Percentiles rank a stretch among this genome's conserved stretches.
Evolutionary conservation across 2,329 filamentous ascomycete genomes (phyloP).

Genomic region (Xenoacremonium recifei): DNA sequence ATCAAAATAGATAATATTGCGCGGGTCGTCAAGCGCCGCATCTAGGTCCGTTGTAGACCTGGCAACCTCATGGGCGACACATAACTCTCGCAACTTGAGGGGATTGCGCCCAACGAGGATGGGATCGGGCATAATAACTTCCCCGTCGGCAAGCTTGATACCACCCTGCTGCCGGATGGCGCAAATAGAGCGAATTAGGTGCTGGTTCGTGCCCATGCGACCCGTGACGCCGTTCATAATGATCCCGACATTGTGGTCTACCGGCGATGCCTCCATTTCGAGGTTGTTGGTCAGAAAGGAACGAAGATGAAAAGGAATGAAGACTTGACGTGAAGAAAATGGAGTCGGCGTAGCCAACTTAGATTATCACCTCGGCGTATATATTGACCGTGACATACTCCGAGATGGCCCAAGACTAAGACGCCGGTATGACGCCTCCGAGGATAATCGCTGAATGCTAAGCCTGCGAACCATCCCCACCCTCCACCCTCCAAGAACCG

Average conservation of each 20-base stretch:
- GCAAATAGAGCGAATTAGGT: constrained; percentile 1
- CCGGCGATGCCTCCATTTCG: not conserved
- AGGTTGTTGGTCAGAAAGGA: not conserved
- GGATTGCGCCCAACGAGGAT: not conserved
- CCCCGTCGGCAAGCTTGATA: not conserved
- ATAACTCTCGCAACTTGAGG: not conserved
- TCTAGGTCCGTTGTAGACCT: not conserved
- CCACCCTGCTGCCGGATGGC: constrained; percentile 1
- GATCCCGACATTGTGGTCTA: constrained; percentile 1
- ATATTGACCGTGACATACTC: too few relatives aligned
- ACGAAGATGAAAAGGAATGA: constrained; percentile 1
- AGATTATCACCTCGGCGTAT: too few relatives aligned
- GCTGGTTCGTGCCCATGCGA: constrained; percentile 1
- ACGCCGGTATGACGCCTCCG: too few relatives aligned
- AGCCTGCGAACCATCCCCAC: too few relatives aligned
- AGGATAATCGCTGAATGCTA: too few relatives aligned
- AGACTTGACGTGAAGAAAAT: not conserved
- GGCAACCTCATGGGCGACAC: not conserved
- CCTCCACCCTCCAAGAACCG: too few relatives aligned
- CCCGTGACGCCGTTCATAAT: constrained; percentile 1
- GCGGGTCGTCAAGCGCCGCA: not conserved
- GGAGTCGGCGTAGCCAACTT: constrained; percentile 1
- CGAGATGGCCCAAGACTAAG: too few relatives aligned
- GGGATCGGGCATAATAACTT: not conserved
- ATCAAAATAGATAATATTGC: constrained; percentile 1